A percentile compares a stretch with the other conserved stretches of the same genome.
These are phyloP conservation scores for Madurella fahalii DNA, from an alignment of 2,329 filamentous ascomycete species.

Conservation along the genomic window DNA sequence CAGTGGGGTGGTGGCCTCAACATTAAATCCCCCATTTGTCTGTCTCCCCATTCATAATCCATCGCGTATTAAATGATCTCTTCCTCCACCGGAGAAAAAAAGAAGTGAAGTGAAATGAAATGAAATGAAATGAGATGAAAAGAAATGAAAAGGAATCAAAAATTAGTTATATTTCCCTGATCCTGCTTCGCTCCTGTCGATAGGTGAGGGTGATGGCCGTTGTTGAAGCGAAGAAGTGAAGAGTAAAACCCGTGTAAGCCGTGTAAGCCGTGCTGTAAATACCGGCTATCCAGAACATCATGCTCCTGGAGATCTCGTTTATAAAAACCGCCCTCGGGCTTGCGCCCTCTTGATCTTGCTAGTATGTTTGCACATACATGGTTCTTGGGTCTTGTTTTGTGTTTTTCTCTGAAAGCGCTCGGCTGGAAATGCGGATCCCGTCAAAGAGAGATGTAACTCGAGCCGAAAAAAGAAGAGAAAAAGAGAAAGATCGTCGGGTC, in stretches of 20 bases:
- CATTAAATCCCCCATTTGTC: no score
- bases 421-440: background rate
- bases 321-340: slow-evolving; percentile 12
- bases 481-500: slow-evolving; percentile 27
- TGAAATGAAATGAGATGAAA: background rate
- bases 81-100: background rate
- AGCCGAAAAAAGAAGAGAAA: background rate
- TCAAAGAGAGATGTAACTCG: background rate
- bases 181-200: slow-evolving; percentile 20
- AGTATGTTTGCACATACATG: background rate
- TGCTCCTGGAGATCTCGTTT: background rate
- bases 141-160: slow-evolving; percentile 8
- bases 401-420: slow-evolving; percentile 1
- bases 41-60: no score
- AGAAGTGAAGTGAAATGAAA: slow-evolving; percentile 3
- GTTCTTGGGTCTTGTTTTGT: background rate
- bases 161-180: slow-evolving; percentile 1
- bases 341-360: slow-evolving; percentile 21
- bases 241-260: background rate
- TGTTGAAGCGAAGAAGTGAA: slow-evolving; percentile 2
- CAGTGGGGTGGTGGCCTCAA: background rate
- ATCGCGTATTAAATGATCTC: no score
- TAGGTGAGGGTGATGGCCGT: background rate
- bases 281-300: slow-evolving; percentile 11
- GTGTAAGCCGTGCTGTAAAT: slow-evolving; percentile 15